Base-by-base conservation (phyloP, 352 stramenopile species). In the Pythium apleroticum region DNA sequence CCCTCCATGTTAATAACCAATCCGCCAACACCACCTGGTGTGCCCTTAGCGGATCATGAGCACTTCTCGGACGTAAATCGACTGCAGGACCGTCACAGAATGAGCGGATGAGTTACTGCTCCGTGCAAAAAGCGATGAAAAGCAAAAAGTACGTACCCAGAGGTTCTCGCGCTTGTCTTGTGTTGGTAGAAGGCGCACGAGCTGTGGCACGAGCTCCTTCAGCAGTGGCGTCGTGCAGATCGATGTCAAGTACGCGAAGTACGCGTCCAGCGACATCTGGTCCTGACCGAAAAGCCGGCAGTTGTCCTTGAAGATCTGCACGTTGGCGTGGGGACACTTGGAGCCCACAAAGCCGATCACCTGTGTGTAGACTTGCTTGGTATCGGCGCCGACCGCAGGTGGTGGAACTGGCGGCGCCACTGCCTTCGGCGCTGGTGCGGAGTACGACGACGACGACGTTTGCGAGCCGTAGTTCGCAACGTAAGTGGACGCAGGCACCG, bases 221-320 rank as follows among this genome's bases (percentile, higher is more conserved):
- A 94, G 72, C 48, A 90, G 68, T 30, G 68, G 20, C 45, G 78
- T 75, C 48, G 87, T 90, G 70, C 85, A 93, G 57, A 95, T 90
- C 24, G 87, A 95, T 28, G 79, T 83, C 50, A 94, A 57, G 46
- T 95, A 95, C 39, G 77, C 86, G 46, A 91, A 92, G 71, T 78
- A 95, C 17, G 81, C 84, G 35, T 93, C 87, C 45, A 95, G 65
- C 31, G 87, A 89, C 83, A 95, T 90, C n/a, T 79, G 67, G 33
- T 95, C 87, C 41, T 95, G 87, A 2, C 87, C 87, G 49, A 95
- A 95, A 24, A 90, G 81, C 28, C 87, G 85, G 66, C 87, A 95
- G 72, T 95, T 95, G 70, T 95, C 87, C 69, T 95, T 95, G 65
- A 95, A 95, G 33, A 82, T 71, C 58, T 92, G 81, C 52, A 93